Base-by-base conservation (phyloP, 768 basidiomycete genomes). In the Rhizopogon rudus region DNA sequence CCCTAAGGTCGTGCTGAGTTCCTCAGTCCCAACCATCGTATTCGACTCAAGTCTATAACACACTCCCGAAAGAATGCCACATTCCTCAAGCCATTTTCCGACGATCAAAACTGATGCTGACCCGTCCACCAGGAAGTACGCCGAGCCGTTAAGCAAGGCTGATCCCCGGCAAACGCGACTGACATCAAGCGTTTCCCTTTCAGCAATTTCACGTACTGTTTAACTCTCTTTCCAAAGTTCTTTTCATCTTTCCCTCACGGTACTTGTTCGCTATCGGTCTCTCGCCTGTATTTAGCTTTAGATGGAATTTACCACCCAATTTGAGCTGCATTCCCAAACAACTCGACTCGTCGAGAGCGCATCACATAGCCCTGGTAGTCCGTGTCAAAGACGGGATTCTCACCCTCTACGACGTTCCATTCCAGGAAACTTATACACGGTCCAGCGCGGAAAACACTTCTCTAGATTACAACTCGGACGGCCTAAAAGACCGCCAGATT, bases 271-370 rank as follows among this genome's bases (percentile, higher is more conserved):
- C 84, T 86, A 86, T 86, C 80, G 83, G 85, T 85, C 83, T 86
- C 82, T 83, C 77, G 81, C 82, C 81, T 75, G 75, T 86, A 85
- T 86, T 84, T 86, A 86, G 83, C 83, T 82, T 86, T 87, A 86
- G 84, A 87, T 83, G 84, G 83, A 84, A 79, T 84, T 84, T 82
- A 86, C 84, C 85, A 83, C 83, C 83, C 84, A 73, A 79, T 63
- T 86, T 78, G 84, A 82, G 84, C 85, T 85, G 85, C 84, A 86
- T 84, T 86, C 82, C 82, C 83, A 86, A 86, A 84, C 84, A 85
- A 86, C 84, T 81, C 83, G 82, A 87, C 85, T 86, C 83, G 77
- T 84, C 70, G 83, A 86, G 79, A 81, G 82, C 75, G 74, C 77
- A 82, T 82, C 83, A 84, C 80, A 83, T 73, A 72, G 79, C 75